Conservation (phyloP, 1,284 basidiomycete species). For the Apiotrichum gracile region DNA sequence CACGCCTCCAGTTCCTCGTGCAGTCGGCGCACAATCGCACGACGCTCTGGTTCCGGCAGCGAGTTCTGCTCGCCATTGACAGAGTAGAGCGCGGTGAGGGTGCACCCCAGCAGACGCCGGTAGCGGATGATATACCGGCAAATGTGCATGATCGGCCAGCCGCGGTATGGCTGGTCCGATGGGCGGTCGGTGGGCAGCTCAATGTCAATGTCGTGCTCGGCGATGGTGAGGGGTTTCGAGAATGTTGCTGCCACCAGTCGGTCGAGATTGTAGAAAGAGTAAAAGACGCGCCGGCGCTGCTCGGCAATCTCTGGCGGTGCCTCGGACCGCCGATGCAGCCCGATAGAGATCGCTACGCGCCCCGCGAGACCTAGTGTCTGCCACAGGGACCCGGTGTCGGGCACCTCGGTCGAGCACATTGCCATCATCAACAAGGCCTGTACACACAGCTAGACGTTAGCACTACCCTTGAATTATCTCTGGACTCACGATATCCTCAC, state of each 20-base stretch:
- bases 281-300: constrained; percentile 28
- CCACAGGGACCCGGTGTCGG: constrained; percentile 24
- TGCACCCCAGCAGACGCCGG: constrained; percentile 23
- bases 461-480: background rate
- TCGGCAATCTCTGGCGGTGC: constrained; percentile 16
- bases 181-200: constrained; percentile 20
- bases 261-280: constrained; percentile 34
- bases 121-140: constrained; percentile 22
- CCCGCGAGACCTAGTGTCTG: constrained; percentile 27
- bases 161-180: constrained; percentile 17
- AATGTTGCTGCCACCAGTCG: constrained; percentile 26
- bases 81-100: constrained; percentile 23
- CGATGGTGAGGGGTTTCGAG: constrained; percentile 26
- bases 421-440: constrained; percentile 26
- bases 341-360: constrained; percentile 24
- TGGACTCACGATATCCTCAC: constrained; percentile 26
- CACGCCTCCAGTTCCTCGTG: constrained; percentile 21
- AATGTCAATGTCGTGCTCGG: constrained; percentile 30
- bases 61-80: constrained; percentile 24
- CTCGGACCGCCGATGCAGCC: constrained; percentile 29
- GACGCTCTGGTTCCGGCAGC: constrained; percentile 19
- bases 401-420: constrained; percentile 24
- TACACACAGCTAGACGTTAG: constrained; percentile 18
- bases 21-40: constrained; percentile 16
- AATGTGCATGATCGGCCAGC: constrained; percentile 9